Conservation (phyloP, 164 flowering plant genomes). For the Aristolochia californica region DNA sequence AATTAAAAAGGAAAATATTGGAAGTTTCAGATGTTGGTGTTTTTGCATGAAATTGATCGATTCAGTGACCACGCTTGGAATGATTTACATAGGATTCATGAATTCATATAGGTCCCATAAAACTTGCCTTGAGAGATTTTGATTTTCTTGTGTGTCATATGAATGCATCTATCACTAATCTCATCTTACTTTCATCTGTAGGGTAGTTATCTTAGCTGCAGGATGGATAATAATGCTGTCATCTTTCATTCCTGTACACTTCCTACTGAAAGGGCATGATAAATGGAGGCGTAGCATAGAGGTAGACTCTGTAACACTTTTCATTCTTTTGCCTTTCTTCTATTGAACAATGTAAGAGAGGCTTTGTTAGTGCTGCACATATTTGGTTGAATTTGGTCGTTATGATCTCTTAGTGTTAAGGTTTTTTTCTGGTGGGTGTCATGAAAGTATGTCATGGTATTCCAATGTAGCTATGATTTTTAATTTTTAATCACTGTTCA, state of each 20-base stretch:
- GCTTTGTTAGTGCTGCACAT: not conserved
- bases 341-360: not conserved
- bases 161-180: not conserved
- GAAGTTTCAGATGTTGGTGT: too few species aligned
- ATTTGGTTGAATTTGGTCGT: not conserved
- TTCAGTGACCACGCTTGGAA: too few species aligned
- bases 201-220: slow-evolving; percentile 35
- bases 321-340: not conserved
- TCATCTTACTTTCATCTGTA: not conserved
- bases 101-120: too few species aligned
- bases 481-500: too few species aligned
- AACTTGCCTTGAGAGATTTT: too few species aligned
- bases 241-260: slow-evolving; percentile 69
- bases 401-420: not conserved
- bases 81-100: too few species aligned
- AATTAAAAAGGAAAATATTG: too few species aligned
- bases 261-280: slow-evolving; percentile 57
- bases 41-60: too few species aligned
- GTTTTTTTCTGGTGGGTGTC: not conserved
- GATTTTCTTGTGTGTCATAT: too few species aligned
- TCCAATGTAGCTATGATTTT: too few species aligned
- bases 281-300: slow-evolving; percentile 65
- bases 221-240: slow-evolving; percentile 93
- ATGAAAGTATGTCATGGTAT: not conserved
- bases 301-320: slow-evolving; percentile 28